Evolutionary conservation across 2,329 filamentous ascomycete species (phyloP), one percentile per base, ranked within the genome.

Genomic region (Rutstroemia sydowiana): DNA sequence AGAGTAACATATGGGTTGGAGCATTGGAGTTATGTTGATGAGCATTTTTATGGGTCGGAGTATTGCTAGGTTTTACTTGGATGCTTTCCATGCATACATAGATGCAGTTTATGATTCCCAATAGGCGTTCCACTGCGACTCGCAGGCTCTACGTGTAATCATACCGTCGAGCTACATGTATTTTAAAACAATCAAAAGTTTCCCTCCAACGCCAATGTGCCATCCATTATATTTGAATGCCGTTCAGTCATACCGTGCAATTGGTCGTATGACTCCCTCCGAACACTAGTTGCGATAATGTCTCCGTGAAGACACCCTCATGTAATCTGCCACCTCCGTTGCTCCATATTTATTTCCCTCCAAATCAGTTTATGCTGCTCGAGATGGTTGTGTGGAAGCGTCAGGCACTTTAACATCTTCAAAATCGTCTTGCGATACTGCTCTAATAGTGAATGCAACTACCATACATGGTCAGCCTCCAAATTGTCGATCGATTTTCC

Each of bases 391-490:
- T 18, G 47, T 54, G 23, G 63, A 59, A 10, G 60, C 58, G 40
- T 88, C 87, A 26, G 93, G 93, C 34, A 97, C 85, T 67, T 89
- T 84, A 62, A 97, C 91, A 67, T 98, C 93, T 53, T 91, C 88
- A 73, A 98, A 98, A 60, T 96, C 88, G 70, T 97, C 93, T 71
- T 97, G 93, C 40, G 92, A 89, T 65, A 98, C 87, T 50, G 88
- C 89, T 59, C 76, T 80, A 66, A 98, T 85, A 39, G 84, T 88
- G 68, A 80, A 87, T 50, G 77, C 72, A 66, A 87, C 84, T 87
- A 55, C 21, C 31, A 9, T 16, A 16, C 34, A 8, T n/a, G 21
- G 45, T 55, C 37, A 53, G 41, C 14, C 11, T 37, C 16, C n/a
- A 14, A 11, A 9, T 28, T 37, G 13, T n/a, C 3, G 32, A 14